These are phyloP conservation scores for Arabidopsis arenosa DNA, from an alignment of 345 rosid genomes.

Conservation along the genomic window DNA sequence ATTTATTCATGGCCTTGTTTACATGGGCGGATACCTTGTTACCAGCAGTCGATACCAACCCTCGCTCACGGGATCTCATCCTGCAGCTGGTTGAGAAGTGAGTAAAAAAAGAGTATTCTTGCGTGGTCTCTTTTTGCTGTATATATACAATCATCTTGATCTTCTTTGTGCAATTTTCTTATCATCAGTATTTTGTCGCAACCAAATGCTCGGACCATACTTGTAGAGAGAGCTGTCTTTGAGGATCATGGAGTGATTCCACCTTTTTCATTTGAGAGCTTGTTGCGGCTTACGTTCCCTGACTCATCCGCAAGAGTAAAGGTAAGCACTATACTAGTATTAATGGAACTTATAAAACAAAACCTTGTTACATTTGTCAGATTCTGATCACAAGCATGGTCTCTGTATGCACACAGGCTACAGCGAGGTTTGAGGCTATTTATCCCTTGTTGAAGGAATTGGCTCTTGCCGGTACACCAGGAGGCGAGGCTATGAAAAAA, in stretches of 20 bases:
- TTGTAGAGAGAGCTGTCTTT: neutral
- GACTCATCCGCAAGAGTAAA: neutral
- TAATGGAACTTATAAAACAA: neutral
- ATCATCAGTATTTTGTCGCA: neutral
- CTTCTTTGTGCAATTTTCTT: too few species aligned
- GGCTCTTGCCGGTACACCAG: neutral
- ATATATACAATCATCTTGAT: neutral
- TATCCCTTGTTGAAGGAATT: neutral
- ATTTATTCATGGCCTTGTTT: constrained; percentile 58
- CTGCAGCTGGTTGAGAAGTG: too few species aligned
- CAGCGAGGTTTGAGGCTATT: neutral
- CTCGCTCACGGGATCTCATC: too few species aligned
- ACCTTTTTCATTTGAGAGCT: neutral
- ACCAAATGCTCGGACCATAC: neutral
- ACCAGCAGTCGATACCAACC: constrained; percentile 40
- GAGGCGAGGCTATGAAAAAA: neutral
- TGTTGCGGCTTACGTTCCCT: neutral
- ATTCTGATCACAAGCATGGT: neutral
- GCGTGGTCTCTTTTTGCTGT: too few species aligned
- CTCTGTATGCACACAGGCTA: neutral
- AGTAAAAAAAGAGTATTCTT: too few species aligned
- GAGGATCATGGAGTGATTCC: neutral
- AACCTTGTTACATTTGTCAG: neutral
- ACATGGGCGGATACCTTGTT: constrained; percentile 62
- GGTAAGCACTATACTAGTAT: neutral